A percentile compares a stretch with the other conserved stretches of the same genome.
phyloP scores from a whole-genome alignment of 164 flowering plant genomes.

The Nelumbo lutea region DNA sequence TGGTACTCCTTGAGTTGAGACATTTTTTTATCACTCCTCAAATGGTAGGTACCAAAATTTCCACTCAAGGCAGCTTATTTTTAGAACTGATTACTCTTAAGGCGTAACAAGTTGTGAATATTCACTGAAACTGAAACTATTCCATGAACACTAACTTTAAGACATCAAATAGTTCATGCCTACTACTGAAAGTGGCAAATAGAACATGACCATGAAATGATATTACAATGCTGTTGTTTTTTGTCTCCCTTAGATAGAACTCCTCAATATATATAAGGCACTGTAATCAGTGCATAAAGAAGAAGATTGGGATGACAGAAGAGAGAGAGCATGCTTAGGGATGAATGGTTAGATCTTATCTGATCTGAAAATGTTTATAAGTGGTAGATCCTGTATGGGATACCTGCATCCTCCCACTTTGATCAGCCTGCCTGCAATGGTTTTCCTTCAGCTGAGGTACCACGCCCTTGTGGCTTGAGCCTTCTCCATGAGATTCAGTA shows the following conservation, averaged over 20 bases:
- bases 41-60: background rate
- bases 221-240: constrained; percentile 1
- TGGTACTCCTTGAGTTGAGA: too few relatives aligned
- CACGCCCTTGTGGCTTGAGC: constrained; percentile 23
- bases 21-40: background rate
- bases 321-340: constrained; percentile 67
- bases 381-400: constrained; percentile 14
- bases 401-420: constrained; percentile 21
- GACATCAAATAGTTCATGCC: background rate
- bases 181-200: background rate
- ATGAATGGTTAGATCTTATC: constrained; percentile 24
- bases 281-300: constrained; percentile 1
- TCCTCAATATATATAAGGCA: background rate
- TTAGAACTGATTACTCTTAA: background rate
- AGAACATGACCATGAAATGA: background rate
- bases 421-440: constrained; percentile 27
- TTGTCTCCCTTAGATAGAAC: constrained; percentile 2
- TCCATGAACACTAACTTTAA: background rate
- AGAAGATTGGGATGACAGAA: constrained; percentile 60
- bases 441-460: constrained; percentile 24
- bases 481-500: constrained; percentile 43
- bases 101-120: background rate
- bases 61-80: background rate
- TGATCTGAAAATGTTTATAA: constrained; percentile 36
- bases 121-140: background rate